Evolutionary conservation across 441 rosid genomes (phyloP), one percentile per base, ranked within the genome.

Genomic region (Geranium incanum): DNA sequence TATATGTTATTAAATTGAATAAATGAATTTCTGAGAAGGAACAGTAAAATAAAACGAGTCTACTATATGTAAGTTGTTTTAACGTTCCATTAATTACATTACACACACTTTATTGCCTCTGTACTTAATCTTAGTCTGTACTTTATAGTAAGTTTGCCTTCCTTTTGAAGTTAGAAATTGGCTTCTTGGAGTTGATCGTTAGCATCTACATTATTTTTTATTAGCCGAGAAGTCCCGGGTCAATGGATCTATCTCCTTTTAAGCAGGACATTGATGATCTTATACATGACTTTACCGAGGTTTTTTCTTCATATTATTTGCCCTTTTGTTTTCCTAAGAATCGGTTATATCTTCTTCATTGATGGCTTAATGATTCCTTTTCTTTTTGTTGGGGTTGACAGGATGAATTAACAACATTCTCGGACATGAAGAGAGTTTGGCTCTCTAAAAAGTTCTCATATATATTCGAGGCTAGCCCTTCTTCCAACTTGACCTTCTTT

Each of bases 211-310:
- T 7, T 7, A 4, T 39, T 39, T 39, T 7, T 39, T 4, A 7
- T 39, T 39, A 39, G 43, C 43, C 3, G 43, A 4, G 43, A 39
- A 39, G 8, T 39, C 43, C 43, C 43, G 3, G 43, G 5, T 38
- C 68, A 33, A 83, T 84, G 86, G 80, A 80, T 75, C 82, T 90
- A 18, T 77, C 86, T 72, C 82, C 84, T 0, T 86, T 87, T 82
- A 87, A 90, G 81, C 76, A 48, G 75, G 98, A 92, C 79, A 86
- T 90, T 36, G 91, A 92, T 76, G 92, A 88, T 63, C 90, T 89
- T 37, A 83, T 92, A 55, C 50, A 80, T n/a, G 88, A 87, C 67
- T 90, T 90, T 72, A 83, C 75, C 13, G 70, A 88, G 93, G 96
- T 88, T 18, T 23, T 23, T 60, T 73, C 23, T 11, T 5, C 45